These are phyloP conservation scores for Helminthosporium solani DNA, from an alignment of 2,329 filamentous ascomycete species.

Conservation along the genomic window DNA sequence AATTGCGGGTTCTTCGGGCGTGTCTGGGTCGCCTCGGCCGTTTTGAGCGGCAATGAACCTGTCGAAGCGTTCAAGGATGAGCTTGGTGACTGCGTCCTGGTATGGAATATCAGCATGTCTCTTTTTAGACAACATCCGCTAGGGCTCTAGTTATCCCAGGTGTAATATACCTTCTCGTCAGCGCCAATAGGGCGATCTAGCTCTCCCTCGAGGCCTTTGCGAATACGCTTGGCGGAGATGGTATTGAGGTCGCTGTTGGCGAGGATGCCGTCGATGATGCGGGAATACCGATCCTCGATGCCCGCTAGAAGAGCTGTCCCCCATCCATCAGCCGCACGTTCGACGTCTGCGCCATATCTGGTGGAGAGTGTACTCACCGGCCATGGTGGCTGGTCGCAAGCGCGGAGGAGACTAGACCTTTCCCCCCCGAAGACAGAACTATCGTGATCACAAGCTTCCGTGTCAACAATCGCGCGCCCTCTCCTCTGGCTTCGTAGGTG, in stretches of 20 bases:
- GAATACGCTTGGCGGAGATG: conserved; percentile 65
- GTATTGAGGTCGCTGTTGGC: conserved; percentile 62
- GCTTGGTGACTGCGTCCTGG: conserved; percentile 47
- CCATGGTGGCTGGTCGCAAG: conserved; percentile 25
- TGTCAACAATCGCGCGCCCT: not conserved
- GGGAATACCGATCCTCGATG: conserved; percentile 52
- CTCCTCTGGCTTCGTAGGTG: not conserved
- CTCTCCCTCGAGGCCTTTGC: conserved; percentile 61
- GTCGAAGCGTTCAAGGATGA: conserved; percentile 55
- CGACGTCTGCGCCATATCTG: conserved; percentile 1
- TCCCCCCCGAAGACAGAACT: not conserved
- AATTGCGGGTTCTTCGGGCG: conserved; percentile 36
- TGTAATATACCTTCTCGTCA: conserved; percentile 36
- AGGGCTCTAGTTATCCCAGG: conserved; percentile 61
- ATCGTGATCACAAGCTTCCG: no score
- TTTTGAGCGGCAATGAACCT: conserved; percentile 44
- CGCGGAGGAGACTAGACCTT: not conserved
- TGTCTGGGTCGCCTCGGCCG: conserved; percentile 17
- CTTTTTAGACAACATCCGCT: not conserved
- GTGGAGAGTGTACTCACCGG: conserved; percentile 22
- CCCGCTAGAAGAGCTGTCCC: conserved; percentile 48
- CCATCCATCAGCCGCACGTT: conserved; percentile 17
- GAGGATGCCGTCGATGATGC: conserved; percentile 65
- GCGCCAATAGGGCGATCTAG: conserved; percentile 43
- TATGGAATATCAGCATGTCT: conserved; percentile 12